Percentiles rank a stretch among this genome's conserved stretches.
Evolutionary conservation across 179 eudicot genomes (phyloP).

Genomic region (Spergularia azorica): DNA sequence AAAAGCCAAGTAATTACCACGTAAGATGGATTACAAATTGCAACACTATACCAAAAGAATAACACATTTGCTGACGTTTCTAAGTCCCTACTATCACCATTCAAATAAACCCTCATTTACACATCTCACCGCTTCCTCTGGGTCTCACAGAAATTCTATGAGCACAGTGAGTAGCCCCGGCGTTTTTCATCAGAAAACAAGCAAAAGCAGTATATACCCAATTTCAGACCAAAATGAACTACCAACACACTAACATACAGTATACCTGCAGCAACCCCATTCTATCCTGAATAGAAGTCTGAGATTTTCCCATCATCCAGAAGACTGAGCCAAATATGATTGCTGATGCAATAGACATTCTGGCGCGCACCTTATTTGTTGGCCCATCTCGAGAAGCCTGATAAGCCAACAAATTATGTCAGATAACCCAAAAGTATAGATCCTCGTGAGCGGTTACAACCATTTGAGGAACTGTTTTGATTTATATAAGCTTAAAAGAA

Average conservation of each 20-base stretch:
- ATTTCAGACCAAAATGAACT: not conserved
- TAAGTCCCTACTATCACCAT: not conserved
- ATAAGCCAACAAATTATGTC: conserved; percentile 23
- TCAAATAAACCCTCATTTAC: not conserved
- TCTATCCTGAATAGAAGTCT: conserved; percentile 94
- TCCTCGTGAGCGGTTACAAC: not conserved
- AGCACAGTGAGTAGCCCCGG: not conserved
- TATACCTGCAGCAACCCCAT: conserved; percentile 96
- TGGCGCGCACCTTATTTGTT: conserved; percentile 87
- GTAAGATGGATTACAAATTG: not conserved
- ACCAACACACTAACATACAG: conserved; percentile 4
- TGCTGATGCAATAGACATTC: conserved; percentile 98
- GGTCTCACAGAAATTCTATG: not conserved
- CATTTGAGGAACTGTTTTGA: not conserved
- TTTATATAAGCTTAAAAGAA: not conserved
- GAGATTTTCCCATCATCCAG: conserved; percentile 98
- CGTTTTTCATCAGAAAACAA: not conserved
- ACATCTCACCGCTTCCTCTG: not conserved
- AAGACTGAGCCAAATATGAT: conserved; percentile 96
- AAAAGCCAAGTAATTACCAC: no score
- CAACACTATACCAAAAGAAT: not conserved
- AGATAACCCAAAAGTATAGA: conserved; percentile 7
- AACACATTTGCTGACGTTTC: not conserved
- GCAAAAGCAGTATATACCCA: not conserved
- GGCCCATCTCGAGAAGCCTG: conserved; percentile 99